Evolutionary conservation across 352 stramenopile species (phyloP).

Genomic region (Phytopythium delawarense): DNA sequence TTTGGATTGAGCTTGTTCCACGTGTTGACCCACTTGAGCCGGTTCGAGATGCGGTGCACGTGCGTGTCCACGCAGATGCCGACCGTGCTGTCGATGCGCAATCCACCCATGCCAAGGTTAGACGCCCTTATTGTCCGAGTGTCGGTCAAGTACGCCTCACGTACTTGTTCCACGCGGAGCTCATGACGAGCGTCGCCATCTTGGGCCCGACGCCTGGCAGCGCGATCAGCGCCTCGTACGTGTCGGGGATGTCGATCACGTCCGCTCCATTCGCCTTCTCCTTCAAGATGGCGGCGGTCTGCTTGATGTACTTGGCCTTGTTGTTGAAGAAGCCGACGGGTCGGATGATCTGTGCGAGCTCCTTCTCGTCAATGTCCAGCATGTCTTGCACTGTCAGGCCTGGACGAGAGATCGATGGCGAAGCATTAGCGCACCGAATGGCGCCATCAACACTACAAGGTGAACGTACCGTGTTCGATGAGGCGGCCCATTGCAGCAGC

Average conservation of each 20-base stretch:
- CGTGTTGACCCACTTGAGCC: constrained; percentile 91
- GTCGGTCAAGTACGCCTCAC: constrained; percentile 1
- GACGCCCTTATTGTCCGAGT: not conserved
- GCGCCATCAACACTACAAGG: not conserved
- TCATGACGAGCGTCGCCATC: constrained; percentile 96
- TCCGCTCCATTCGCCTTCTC: constrained; percentile 23
- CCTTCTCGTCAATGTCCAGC: constrained; percentile 73
- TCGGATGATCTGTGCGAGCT: constrained; percentile 87
- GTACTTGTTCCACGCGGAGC: constrained; percentile 87
- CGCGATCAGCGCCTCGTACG: constrained; percentile 86
- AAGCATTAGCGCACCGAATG: not conserved
- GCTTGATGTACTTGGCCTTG: constrained; percentile 96
- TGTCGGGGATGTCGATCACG: constrained; percentile 88
- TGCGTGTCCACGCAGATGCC: constrained; percentile 98
- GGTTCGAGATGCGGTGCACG: constrained; percentile 96
- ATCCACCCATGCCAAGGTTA: not conserved
- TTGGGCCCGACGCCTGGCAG: constrained; percentile 95
- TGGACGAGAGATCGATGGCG: constrained; percentile 7
- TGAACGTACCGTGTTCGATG: constrained; percentile 37
- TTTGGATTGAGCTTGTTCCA: constrained; percentile 83
- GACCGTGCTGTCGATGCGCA: constrained; percentile 34
- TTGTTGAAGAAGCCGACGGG: constrained; percentile 96
- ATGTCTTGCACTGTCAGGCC: constrained; percentile 89
- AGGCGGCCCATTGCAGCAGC: constrained; percentile 69
- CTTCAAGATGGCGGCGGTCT: constrained; percentile 55